These are phyloP conservation scores for Rubroboletus pulcherrimus DNA, from an alignment of 768 basidiomycete genomes.

Conservation along the genomic window DNA sequence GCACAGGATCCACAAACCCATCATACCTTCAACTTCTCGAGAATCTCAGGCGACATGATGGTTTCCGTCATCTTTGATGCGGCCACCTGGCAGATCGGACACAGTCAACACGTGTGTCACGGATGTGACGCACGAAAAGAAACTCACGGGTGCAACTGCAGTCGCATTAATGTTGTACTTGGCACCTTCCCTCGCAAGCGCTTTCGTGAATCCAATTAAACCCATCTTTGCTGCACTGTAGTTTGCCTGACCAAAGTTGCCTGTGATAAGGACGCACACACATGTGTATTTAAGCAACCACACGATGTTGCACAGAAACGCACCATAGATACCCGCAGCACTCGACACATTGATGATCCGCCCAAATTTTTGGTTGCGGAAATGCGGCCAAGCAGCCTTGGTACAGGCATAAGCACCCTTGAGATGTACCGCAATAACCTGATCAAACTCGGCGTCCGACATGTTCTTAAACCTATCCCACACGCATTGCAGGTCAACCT, in stretches of 20 bases:
- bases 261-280: slow-evolving; percentile 32
- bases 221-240: slow-evolving; percentile 99
- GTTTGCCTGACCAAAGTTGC: slow-evolving; percentile 96
- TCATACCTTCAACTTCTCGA: slow-evolving; percentile 73
- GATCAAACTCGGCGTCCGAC: slow-evolving; percentile 92
- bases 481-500: neutral
- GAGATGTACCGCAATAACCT: slow-evolving; percentile 83
- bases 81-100: slow-evolving; percentile 51
- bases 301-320: slow-evolving; percentile 13
- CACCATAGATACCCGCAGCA: slow-evolving; percentile 90
- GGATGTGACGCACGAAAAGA: neutral
- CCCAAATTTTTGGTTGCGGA: slow-evolving; percentile 93
- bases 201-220: slow-evolving; percentile 87
- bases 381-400: slow-evolving; percentile 94
- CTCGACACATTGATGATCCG: slow-evolving; percentile 93
- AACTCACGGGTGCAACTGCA: slow-evolving; percentile 83
- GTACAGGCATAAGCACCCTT: slow-evolving; percentile 92
- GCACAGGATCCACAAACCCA: neutral
- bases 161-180: slow-evolving; percentile 87
- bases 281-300: neutral
- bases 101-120: neutral
- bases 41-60: slow-evolving; percentile 90
- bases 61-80: slow-evolving; percentile 96
- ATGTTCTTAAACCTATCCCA: slow-evolving; percentile 89
- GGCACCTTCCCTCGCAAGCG: slow-evolving; percentile 86